Conservation (phyloP, 2,329 filamentous ascomycete species). For the Chalaropsis thielavioides region DNA sequence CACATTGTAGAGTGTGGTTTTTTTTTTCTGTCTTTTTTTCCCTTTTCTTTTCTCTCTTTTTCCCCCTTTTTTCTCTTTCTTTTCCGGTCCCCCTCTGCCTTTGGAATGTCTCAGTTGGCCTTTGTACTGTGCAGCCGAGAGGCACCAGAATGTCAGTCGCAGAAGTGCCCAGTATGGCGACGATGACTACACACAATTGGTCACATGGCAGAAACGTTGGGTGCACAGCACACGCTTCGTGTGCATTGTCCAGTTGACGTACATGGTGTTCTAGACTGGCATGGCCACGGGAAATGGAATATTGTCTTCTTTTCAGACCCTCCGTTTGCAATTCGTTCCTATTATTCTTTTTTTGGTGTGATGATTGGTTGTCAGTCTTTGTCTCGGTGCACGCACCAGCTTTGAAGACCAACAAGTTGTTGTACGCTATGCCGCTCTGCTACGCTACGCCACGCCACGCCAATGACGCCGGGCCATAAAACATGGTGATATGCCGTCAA, state of each 20-base stretch:
- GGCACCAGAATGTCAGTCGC: not conserved
- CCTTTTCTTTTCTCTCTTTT: not conserved
- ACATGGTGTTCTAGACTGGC: not conserved
- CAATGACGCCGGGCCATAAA: constrained; percentile 4
- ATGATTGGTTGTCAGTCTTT: not conserved
- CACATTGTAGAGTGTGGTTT: not conserved
- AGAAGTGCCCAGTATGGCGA: not conserved
- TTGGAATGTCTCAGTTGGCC: not conserved
- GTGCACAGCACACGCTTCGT: not conserved
- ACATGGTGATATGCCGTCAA: constrained; percentile 5
- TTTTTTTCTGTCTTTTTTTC: not conserved
- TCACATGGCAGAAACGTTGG: not conserved
- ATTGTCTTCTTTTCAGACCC: not conserved
- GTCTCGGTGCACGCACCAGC: not conserved
- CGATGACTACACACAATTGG: not conserved
- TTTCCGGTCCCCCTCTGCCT: not conserved
- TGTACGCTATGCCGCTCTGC: not conserved
- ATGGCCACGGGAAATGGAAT: not conserved
- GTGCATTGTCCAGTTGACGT: not conserved
- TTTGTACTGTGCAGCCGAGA: not conserved
- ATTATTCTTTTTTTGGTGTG: not conserved
- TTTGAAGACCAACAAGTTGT: not conserved
- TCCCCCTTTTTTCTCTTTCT: not conserved
- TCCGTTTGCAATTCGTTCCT: not conserved
- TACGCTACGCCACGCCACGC: not conserved